Base-by-base conservation (phyloP, 2,329 filamentous ascomycete genomes). In the Didymellaceae sp. region DNA sequence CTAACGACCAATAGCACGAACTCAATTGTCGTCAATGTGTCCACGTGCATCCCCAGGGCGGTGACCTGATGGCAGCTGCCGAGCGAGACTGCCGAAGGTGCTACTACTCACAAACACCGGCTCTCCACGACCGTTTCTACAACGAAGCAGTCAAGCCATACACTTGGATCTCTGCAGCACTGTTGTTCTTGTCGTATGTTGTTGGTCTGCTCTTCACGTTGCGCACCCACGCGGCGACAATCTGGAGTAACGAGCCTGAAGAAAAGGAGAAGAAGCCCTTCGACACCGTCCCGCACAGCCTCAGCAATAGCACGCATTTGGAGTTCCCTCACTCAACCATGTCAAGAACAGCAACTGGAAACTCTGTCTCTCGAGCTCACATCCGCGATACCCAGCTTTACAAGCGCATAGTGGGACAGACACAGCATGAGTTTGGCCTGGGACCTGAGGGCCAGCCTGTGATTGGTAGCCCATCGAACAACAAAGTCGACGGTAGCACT, bases 201-300 rank as follows among this genome's bases (percentile, higher is more conserved):
- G 94, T 97, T 53, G 94, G 94, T 18, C 80, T 99, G 11, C 90
- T 94, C 81, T 99, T 99, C 74, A 99, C 94, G 1, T 82, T 99
- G 16, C 84, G 94, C 57, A 99, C 94, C 0, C 94, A 99, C 70
- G 94, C 94, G 4, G 92, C 95, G 4, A 89, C 97, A 35, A 99
- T 99, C 59, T 99, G 94, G 94, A 94, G 91, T 65, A 88, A 83
- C 7, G 92, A 97, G 57, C 63, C 75, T 1, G 78, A 80, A 47
- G 62, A 61, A 34, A 61, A 66, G 38, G 78, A 80, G 55, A 80
- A 80, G 71, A 79, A 77, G 63, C 43, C 68, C 1, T 57, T 67
- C 30, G 75, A 78, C 37, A 71, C 76, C 52, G 57, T 66, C 18
- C 59, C 64, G 13, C 74, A 68, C 45, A 66, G 67, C 28, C 59